These are phyloP conservation scores for Lachancea kluyveri DNA, from an alignment of 805 yeast genomes.

Conservation along the genomic window DNA sequence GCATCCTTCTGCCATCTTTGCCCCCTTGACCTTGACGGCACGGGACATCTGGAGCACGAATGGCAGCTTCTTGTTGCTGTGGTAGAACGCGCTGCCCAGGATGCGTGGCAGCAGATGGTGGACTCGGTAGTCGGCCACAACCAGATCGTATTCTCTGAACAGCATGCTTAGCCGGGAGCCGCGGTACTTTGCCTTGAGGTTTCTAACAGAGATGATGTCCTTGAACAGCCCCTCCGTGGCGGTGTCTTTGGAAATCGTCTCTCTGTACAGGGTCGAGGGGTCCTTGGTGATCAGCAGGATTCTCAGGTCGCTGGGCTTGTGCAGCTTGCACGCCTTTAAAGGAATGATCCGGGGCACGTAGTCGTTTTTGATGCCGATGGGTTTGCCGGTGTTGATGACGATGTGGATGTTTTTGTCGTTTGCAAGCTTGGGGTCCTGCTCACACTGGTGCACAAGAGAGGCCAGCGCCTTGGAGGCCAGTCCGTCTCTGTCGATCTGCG, in stretches of 20 bases:
- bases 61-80: conserved; percentile 61
- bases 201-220: conserved; percentile 54
- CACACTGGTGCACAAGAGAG: conserved; percentile 23
- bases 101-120: conserved; percentile 53
- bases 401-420: conserved; percentile 30
- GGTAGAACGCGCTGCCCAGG: conserved; percentile 56
- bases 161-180: conserved; percentile 42
- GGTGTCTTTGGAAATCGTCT: conserved; percentile 42
- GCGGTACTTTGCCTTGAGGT: conserved; percentile 41
- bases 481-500: conserved; percentile 10
- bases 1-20: conserved; percentile 51
- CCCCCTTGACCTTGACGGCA: conserved; percentile 27
- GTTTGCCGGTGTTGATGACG: conserved; percentile 42
- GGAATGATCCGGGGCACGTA: conserved; percentile 56
- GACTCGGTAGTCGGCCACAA: conserved; percentile 65
- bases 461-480: conserved; percentile 18
- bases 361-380: conserved; percentile 40
- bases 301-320: conserved; percentile 41
- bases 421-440: conserved; percentile 24
- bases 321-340: conserved; percentile 42
- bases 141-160: conserved; percentile 56
- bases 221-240: conserved; percentile 57
- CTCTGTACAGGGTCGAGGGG: conserved; percentile 54
- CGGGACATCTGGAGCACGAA: conserved; percentile 54
- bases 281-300: conserved; percentile 68